Conservation (phyloP, 768 basidiomycete genomes). For the Chiua virens region DNA sequence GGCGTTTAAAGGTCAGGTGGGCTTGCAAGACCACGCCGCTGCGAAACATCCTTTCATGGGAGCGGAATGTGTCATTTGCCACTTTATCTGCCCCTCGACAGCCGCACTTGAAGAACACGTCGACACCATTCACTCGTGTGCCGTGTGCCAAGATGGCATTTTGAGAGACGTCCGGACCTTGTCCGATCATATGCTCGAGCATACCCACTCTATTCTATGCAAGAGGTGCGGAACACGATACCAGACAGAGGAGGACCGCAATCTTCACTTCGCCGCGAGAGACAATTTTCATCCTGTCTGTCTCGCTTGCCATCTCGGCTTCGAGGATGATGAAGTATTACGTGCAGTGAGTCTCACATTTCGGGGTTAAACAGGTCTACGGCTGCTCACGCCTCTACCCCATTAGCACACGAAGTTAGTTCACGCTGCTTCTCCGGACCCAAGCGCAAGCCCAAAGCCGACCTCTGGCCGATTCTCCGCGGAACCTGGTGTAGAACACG, state of each 20-base stretch:
- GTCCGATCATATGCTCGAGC: conserved; percentile 29
- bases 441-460: conserved; percentile 9
- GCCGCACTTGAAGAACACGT: conserved; percentile 27
- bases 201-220: conserved; percentile 28
- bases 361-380: conserved; percentile 4
- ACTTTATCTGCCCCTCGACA: conserved; percentile 20
- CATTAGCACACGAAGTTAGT: conserved; percentile 17
- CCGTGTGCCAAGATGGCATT: conserved; percentile 30
- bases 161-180: conserved; percentile 25
- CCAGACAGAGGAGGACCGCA: conserved; percentile 36
- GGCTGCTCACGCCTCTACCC: conserved; percentile 8
- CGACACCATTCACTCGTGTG: conserved; percentile 25
- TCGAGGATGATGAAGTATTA: conserved; percentile 34
- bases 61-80: conserved; percentile 28
- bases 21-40: conserved; percentile 25
- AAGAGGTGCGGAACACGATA: conserved; percentile 32
- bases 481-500: conserved; percentile 8
- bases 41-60: conserved; percentile 21
- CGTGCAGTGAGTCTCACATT: conserved; percentile 25
- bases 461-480: conserved; percentile 9
- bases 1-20: conserved; percentile 16
- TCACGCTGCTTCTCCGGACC: conserved; percentile 16
- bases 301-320: conserved; percentile 31
- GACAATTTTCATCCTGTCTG: conserved; percentile 40
- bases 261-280: conserved; percentile 38